A percentile compares a stretch with the other conserved stretches of the same genome.
Evolutionary conservation across 495 filamentous ascomycete genomes (phyloP).

Genomic region (Aspergillus funiculosus): DNA sequence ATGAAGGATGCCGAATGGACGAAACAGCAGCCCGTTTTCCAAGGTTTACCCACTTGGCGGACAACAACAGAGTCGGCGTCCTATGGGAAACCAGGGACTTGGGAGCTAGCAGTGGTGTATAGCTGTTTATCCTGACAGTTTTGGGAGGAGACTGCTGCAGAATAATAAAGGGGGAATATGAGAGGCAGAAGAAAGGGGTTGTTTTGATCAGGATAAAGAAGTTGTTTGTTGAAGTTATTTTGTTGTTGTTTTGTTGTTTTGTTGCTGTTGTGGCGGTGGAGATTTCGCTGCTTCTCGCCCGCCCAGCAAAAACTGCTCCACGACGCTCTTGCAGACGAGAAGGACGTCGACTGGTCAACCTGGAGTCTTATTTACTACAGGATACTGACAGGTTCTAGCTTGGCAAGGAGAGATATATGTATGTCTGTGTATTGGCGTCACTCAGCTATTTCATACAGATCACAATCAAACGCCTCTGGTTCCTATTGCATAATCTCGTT

Average conservation of each 20-base stretch:
- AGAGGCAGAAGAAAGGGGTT: background rate
- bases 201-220: background rate
- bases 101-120: background rate
- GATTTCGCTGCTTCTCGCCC: background rate
- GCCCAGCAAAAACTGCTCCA: background rate
- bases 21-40: constrained; percentile 7
- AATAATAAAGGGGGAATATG: background rate
- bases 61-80: background rate
- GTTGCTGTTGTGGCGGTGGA: background rate
- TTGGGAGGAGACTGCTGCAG: background rate
- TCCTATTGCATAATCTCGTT: constrained; percentile 8
- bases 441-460: background rate
- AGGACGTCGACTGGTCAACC: too few species aligned
- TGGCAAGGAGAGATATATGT: background rate
- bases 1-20: constrained; percentile 4
- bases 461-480: background rate
- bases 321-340: background rate
- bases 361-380: too few species aligned
- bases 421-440: background rate
- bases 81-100: constrained; percentile 7
- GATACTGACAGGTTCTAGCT: too few species aligned
- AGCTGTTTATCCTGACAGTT: background rate
- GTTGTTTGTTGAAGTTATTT: background rate
- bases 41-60: constrained; percentile 21
- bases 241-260: background rate